A percentile compares a stretch with the other conserved stretches of the same genome.
Evolutionary conservation across 306 rosid genomes (phyloP).

Genomic region (Sicyos baderoa): DNA sequence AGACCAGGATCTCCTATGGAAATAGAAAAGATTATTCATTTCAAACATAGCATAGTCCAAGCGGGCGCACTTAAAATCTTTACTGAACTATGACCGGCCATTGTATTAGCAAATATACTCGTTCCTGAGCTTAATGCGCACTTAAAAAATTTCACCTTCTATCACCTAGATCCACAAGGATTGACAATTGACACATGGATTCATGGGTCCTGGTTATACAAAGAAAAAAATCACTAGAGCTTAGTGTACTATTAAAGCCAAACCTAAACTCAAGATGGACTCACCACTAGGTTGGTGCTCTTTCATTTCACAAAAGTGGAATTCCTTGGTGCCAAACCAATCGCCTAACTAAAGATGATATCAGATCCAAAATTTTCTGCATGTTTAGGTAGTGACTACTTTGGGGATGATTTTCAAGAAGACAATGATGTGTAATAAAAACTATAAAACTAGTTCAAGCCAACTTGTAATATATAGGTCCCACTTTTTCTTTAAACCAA

Average conservation of each 20-base stretch:
- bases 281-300: background rate
- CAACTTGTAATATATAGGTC: background rate
- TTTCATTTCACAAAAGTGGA: background rate
- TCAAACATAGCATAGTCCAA: too few species aligned
- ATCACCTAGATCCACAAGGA: constrained; percentile 11
- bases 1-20: too few species aligned
- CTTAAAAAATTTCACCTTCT: background rate
- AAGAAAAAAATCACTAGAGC: background rate
- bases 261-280: background rate
- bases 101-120: too few species aligned
- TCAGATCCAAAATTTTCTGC: background rate
- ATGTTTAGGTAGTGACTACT: background rate
- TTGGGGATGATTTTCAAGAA: background rate
- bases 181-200: background rate
- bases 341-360: background rate
- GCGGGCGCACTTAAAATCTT: too few species aligned
- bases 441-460: background rate
- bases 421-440: background rate
- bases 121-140: too few species aligned
- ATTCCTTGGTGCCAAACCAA: background rate
- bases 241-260: background rate
- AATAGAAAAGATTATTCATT: too few species aligned
- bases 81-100: too few species aligned
- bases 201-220: background rate
- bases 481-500: background rate